Evolutionary conservation across 177 flowering plant genomes (phyloP), one percentile per base, ranked within the genome.

Genomic region (Vitis hybrid): DNA sequence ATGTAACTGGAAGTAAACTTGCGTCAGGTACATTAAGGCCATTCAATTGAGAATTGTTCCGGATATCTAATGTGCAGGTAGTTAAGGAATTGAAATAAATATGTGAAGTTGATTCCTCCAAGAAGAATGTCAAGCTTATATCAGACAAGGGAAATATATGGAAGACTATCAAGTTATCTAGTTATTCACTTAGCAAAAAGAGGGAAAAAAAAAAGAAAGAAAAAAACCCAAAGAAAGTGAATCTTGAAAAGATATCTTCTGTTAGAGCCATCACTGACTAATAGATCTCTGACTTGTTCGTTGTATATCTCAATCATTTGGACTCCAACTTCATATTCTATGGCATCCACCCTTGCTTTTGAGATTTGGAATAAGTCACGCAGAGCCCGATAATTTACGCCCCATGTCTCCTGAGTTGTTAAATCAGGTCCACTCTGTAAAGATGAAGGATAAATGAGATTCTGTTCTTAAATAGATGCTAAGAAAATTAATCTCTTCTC

Each of bases 221-320:
- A 39, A 58, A 17, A 12, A 11, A 21, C 26, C 26, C 3, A 58
- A n/a, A 17, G 21, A 61, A 51, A 34, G 34, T 50, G 64, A 68
- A 30, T 14, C 3, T 56, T 56, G 12, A 61, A 87, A 92, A 93
- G 98, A 94, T 94, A 94, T 94, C 91, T 85, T 84, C 83, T 87
- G 45, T 70, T 78, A 13, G 91, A 80, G 57, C 95, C 92, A 81
- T 94, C 93, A 62, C 79, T 70, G 55, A 87, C 90, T 66, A 94
- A 70, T n/a, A 94, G 79, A 80, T 94, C 98, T 70, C 97, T 83
- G 70, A 92, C 97, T 91, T 92, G 97, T 74, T 94, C 98, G 76
- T 94, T 94, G 79, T 94, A 94, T 68, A 94, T 93, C 73, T 94
- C 98, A 48, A 94, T 85, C 98, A 94, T 94, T 67, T 94, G 98